These are phyloP conservation scores for Dysphania ambrosioides DNA, from an alignment of 148 eudicot genomes.

Conservation along the genomic window DNA sequence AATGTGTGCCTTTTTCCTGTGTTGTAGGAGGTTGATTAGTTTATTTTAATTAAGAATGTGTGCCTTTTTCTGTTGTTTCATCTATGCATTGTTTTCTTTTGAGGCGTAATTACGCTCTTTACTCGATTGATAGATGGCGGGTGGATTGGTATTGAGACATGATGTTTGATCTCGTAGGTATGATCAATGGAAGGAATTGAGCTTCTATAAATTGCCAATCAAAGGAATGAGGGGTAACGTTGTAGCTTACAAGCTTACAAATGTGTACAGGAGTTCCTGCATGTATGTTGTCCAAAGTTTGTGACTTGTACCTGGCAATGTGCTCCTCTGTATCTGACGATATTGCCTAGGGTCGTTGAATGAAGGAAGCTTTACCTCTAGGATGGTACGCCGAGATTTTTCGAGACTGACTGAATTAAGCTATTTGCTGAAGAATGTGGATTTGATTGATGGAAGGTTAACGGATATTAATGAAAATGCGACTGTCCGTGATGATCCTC, in stretches of 20 bases:
- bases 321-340: constrained; percentile 25
- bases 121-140: neutral
- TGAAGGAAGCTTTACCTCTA: constrained; percentile 32
- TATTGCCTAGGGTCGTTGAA: constrained; percentile 31
- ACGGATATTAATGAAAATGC: constrained; percentile 43
- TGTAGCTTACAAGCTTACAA: neutral
- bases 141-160: too few species aligned
- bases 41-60: too few species aligned
- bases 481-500: constrained; percentile 42
- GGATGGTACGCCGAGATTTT: constrained; percentile 54
- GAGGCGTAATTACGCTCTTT: neutral
- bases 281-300: constrained; percentile 19
- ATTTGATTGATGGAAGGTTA: constrained; percentile 64
- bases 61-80: too few species aligned
- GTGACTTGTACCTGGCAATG: constrained; percentile 11
- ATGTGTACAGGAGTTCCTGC: constrained; percentile 1
- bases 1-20: too few species aligned
- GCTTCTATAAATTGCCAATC: neutral
- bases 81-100: neutral
- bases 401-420: constrained; percentile 44
- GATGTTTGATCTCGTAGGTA: constrained; percentile 17
- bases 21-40: too few species aligned
- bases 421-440: constrained; percentile 54
- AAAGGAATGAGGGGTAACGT: constrained; percentile 20
- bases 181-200: neutral